Evolutionary conservation across 139 green algal species (phyloP).

Genomic region (Auxenochlorella pyrenoidosa): DNA sequence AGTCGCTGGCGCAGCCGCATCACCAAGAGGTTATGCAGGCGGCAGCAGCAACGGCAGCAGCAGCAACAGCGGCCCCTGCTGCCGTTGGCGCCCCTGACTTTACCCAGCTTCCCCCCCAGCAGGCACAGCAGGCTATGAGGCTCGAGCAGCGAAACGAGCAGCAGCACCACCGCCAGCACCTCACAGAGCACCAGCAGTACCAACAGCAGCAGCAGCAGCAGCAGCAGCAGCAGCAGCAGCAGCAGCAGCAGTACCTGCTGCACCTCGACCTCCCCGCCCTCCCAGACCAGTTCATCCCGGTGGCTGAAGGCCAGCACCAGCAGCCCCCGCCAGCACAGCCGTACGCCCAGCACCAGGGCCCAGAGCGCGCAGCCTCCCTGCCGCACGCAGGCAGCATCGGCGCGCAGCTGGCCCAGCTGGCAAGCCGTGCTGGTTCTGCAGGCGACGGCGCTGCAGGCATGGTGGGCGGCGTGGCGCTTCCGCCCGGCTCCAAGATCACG

Average conservation of each 20-base stretch:
- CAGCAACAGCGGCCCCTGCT: not conserved
- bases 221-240: not conserved
- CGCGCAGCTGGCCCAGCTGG: not conserved
- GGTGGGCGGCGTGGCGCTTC: not conserved
- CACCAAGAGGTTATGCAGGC: not conserved
- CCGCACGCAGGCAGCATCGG: not conserved
- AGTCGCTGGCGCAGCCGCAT: not conserved
- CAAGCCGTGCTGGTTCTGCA: not conserved
- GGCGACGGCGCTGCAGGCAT: not conserved
- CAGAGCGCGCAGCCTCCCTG: not conserved
- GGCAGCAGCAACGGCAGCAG: not conserved
- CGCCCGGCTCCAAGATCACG: not conserved
- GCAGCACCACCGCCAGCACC: not conserved
- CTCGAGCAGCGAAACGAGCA: not conserved
- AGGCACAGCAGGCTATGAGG: not conserved
- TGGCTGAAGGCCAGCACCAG: not conserved
- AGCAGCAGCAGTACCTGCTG: not conserved
- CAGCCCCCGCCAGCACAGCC: not conserved
- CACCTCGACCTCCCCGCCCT: slow-evolving; percentile 12
- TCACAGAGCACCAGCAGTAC: not conserved
- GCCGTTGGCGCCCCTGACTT: not conserved
- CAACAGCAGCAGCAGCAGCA: not conserved
- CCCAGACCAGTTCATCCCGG: not conserved
- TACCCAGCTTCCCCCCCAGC: not conserved
- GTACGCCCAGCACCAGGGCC: not conserved